These are phyloP conservation scores for Heliamphora pulchella DNA, from an alignment of 179 eudicot species.

Conservation along the genomic window DNA sequence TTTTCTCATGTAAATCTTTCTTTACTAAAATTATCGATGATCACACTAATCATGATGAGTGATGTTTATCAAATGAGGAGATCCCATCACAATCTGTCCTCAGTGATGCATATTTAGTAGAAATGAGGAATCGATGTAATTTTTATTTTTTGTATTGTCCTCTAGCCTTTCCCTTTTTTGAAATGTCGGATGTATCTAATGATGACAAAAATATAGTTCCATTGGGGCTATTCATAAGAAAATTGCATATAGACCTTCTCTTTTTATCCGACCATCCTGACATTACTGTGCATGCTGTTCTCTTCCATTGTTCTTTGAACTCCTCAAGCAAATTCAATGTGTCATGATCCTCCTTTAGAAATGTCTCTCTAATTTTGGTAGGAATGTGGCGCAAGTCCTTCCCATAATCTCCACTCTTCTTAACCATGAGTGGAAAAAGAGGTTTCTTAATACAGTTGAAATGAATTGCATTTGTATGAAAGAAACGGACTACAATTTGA, in stretches of 20 bases:
- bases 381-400: neutral
- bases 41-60: too few species aligned
- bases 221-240: constrained; percentile 18
- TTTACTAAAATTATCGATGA: too few species aligned
- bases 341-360: neutral
- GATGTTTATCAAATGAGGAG: too few species aligned
- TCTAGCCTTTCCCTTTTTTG: constrained; percentile 15
- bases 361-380: neutral
- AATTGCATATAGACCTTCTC: constrained; percentile 14
- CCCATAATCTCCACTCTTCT: neutral
- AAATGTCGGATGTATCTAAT: constrained; percentile 21
- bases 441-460: neutral
- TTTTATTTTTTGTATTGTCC: neutral
- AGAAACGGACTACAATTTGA: neutral
- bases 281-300: constrained; percentile 7
- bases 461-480: neutral
- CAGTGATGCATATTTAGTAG: too few species aligned
- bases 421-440: too few species aligned
- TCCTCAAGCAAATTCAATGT: neutral
- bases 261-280: neutral
- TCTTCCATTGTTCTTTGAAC: constrained; percentile 13
- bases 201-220: constrained; percentile 13
- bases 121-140: too few species aligned
- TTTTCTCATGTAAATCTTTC: too few species aligned
- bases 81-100: too few species aligned